Evolutionary conservation across 2,329 filamentous ascomycete species (phyloP).

Genomic region (Gnomoniopsis smithogilvyi): DNA sequence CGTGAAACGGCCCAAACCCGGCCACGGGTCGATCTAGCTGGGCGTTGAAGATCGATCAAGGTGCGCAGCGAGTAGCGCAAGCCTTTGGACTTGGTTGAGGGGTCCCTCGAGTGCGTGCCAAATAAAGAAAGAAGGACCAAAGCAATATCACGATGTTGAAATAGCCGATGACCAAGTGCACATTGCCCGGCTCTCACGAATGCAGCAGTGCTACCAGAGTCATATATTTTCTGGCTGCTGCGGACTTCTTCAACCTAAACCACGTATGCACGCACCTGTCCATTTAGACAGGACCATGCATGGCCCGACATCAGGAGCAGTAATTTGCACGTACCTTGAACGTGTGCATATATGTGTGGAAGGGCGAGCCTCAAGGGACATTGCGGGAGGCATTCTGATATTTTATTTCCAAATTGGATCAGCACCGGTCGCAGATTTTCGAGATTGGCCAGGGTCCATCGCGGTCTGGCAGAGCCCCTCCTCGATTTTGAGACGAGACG

Average conservation of each 20-base stretch:
- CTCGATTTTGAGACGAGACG: conserved; percentile 3
- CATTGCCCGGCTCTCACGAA: neutral
- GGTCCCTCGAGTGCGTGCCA: neutral
- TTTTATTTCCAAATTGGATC: neutral
- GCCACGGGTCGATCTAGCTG: neutral
- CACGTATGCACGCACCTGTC: too few relatives aligned
- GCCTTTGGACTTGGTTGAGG: neutral
- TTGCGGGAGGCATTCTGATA: neutral
- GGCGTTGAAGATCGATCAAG: neutral
- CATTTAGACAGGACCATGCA: too few relatives aligned
- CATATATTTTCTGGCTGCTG: too few relatives aligned
- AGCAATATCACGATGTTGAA: neutral
- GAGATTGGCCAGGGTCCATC: conserved; percentile 7
- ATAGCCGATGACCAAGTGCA: too few relatives aligned
- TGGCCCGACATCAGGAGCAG: too few relatives aligned
- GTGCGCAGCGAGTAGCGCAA: neutral
- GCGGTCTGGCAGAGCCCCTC: neutral
- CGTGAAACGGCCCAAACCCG: neutral
- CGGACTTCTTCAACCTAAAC: too few relatives aligned
- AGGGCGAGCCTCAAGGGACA: neutral
- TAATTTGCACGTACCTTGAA: too few relatives aligned
- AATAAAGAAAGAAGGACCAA: neutral
- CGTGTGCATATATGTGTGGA: too few relatives aligned
- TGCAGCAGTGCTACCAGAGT: neutral
- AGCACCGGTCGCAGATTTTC: neutral